phyloP scores from a whole-genome alignment of 352 stramenopile species.

The Phytophthora pseudosyringae region DNA sequence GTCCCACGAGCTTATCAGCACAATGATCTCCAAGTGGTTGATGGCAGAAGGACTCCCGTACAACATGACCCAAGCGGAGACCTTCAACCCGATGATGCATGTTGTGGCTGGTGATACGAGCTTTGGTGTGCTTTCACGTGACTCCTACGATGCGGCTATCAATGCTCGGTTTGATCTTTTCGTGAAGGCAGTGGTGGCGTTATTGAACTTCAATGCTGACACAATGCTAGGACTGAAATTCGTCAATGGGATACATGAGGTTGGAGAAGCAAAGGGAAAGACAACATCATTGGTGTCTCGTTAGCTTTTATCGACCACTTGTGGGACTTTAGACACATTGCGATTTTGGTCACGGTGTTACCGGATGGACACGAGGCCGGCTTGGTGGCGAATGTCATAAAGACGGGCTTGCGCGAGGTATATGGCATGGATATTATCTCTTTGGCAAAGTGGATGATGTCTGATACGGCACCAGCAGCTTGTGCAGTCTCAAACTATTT shows the following conservation, averaged over 20 bases:
- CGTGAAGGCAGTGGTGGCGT: neutral
- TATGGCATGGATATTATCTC: too few relatives aligned
- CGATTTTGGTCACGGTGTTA: too few relatives aligned
- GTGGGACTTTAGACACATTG: too few relatives aligned
- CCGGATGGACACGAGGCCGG: neutral
- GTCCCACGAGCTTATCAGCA: neutral
- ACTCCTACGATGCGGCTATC: neutral
- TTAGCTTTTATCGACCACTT: too few relatives aligned
- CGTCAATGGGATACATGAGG: constrained; percentile 1
- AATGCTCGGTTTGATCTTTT: neutral
- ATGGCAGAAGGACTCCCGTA: neutral
- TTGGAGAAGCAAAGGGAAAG: neutral
- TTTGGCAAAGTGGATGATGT: too few relatives aligned
- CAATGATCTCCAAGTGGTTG: neutral
- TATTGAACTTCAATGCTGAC: neutral
- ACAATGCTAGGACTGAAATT: neutral
- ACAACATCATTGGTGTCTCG: neutral
- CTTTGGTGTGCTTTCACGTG: neutral
- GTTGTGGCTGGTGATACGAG: neutral
- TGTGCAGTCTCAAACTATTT: too few relatives aligned
- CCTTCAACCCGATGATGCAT: neutral
- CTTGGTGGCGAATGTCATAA: neutral
- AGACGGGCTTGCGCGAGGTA: too few relatives aligned
- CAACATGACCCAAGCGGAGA: neutral
- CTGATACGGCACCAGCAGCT: too few relatives aligned